These are phyloP conservation scores for Gigaspora rosea DNA, from an alignment of 192 early-diverging fungal genomes.

Conservation along the genomic window DNA sequence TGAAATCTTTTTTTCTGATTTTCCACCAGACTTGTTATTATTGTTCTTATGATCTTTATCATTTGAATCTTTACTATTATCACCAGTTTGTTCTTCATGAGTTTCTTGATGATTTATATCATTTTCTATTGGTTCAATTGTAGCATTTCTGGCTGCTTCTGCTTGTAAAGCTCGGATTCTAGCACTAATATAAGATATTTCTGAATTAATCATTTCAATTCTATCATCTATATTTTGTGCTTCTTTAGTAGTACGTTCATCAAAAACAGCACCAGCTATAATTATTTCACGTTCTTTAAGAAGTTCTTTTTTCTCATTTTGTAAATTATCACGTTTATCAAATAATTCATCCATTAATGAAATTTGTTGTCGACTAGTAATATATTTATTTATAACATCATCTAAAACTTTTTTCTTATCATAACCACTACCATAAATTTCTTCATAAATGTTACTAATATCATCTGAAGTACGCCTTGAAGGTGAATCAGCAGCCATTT, in stretches of 20 bases:
- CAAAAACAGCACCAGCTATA: conserved; percentile 32
- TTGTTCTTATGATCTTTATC: conserved; percentile 38
- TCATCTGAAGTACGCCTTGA: conserved; percentile 31
- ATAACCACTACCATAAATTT: conserved; percentile 36
- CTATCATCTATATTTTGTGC: conserved; percentile 59
- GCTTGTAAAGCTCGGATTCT: conserved; percentile 53
- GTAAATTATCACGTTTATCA: conserved; percentile 49
- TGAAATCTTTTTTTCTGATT: conserved; percentile 40
- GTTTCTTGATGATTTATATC: not conserved
- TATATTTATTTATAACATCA: conserved; percentile 55
- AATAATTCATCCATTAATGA: conserved; percentile 57
- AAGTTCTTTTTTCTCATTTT: conserved; percentile 51
- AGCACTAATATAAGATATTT: conserved; percentile 58
- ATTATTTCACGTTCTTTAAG: conserved; percentile 51
- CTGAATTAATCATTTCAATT: conserved; percentile 57
- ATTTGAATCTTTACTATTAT: conserved; percentile 35
- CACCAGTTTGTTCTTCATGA: conserved; percentile 3
- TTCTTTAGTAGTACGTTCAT: conserved; percentile 32
- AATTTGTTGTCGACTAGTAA: conserved; percentile 51
- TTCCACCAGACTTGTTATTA: conserved; percentile 38
- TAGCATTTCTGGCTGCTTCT: conserved; percentile 42
- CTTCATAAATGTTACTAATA: conserved; percentile 13
- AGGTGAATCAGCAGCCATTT: conserved; percentile 19
- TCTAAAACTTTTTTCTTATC: conserved; percentile 59
- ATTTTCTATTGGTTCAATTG: not conserved